Conservation (phyloP, 345 rosid species). For the Eucalyptus regnans region DNA sequence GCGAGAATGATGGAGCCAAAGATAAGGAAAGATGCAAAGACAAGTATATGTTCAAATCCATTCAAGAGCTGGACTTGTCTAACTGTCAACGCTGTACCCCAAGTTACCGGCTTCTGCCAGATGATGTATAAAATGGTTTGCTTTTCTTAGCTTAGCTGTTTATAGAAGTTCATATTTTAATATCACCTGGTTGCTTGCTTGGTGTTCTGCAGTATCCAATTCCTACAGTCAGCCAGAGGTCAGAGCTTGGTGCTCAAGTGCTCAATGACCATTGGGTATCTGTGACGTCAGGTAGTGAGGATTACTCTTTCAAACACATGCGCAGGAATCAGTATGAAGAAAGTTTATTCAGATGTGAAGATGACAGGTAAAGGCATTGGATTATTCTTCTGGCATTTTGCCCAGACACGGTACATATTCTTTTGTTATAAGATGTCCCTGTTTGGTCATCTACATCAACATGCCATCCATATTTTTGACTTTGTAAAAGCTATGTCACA, state of each 20-base stretch:
- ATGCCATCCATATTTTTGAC: background rate
- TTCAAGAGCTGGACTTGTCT: conserved; percentile 96
- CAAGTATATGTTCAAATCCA: conserved; percentile 75
- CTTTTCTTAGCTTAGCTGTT: background rate
- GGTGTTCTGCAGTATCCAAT: conserved; percentile 62
- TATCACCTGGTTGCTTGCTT: background rate
- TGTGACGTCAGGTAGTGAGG: conserved; percentile 97
- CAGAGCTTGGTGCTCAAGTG: conserved; percentile 75
- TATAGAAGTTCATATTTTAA: background rate
- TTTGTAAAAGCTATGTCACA: background rate
- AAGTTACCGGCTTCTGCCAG: conserved; percentile 91
- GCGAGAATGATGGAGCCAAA: conserved; percentile 49
- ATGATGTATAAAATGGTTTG: conserved; percentile 37
- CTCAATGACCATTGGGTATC: conserved; percentile 97
- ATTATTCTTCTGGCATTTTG: background rate
- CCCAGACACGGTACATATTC: background rate
- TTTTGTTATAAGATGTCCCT: background rate
- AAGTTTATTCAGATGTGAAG: conserved; percentile 96
- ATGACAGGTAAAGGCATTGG: conserved; percentile 55
- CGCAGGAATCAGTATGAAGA: conserved; percentile 95
- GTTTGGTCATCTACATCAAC: background rate
- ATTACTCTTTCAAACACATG: conserved; percentile 94
- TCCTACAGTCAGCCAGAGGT: conserved; percentile 73
- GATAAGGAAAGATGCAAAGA: conserved; percentile 75
- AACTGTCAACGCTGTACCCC: conserved; percentile 85